Conservation (phyloP, 139 green algal species). For the Haematococcus sp. region DNA sequence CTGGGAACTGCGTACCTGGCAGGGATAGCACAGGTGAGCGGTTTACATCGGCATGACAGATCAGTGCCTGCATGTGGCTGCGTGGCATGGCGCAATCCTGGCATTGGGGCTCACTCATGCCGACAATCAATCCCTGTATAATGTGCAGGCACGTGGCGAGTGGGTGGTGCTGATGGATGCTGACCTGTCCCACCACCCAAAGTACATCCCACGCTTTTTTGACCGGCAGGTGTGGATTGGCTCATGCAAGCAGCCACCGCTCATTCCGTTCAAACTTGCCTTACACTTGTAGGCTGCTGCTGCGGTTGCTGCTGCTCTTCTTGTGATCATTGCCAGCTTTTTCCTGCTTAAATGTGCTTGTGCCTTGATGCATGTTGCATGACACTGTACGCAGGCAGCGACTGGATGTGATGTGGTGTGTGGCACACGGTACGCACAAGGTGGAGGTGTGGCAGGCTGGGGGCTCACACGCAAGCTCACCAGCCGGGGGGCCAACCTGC, state of each 20-base stretch:
- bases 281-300: background rate
- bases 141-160: conserved; percentile 47
- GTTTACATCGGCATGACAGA: background rate
- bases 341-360: too few species aligned
- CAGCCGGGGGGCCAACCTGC: conserved; percentile 86
- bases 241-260: background rate
- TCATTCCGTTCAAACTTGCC: background rate
- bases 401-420: conserved; percentile 81
- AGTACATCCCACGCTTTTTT: conserved; percentile 21
- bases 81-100: too few species aligned
- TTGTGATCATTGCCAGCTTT: too few species aligned
- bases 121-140: too few species aligned
- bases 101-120: too few species aligned
- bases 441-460: conserved; percentile 91
- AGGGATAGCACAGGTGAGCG: conserved; percentile 28
- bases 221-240: background rate
- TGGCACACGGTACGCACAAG: conserved; percentile 79
- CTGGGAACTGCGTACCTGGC: conserved; percentile 61
- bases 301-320: too few species aligned
- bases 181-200: conserved; percentile 92
- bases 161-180: conserved; percentile 96
- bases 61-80: too few species aligned
- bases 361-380: too few species aligned
- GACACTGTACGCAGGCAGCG: conserved; percentile 67
- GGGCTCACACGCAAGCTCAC: conserved; percentile 84